phyloP scores from a whole-genome alignment of 2,329 filamentous ascomycete species.

The Fusarium sarcochroum region DNA sequence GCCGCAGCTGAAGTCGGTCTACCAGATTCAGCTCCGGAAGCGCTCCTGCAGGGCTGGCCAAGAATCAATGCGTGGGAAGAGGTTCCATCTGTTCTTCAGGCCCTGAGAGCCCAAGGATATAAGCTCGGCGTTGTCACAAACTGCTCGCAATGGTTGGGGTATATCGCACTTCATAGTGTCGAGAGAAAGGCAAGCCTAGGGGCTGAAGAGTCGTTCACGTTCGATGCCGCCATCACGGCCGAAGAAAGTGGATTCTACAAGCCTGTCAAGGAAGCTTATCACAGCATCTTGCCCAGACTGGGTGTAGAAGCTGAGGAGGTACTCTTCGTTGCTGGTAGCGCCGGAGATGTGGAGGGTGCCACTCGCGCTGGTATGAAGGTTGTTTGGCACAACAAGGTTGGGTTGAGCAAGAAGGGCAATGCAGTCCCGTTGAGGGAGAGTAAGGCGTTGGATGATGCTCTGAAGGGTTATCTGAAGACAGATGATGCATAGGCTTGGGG shows the following conservation, averaged over 20 bases:
- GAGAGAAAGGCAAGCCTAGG: conserved; percentile 21
- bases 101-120: conserved; percentile 48
- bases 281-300: conserved; percentile 48
- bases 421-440: conserved; percentile 25
- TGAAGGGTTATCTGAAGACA: not conserved
- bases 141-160: conserved; percentile 53
- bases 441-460: conserved; percentile 5
- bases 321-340: conserved; percentile 57
- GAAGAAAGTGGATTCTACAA: conserved; percentile 59
- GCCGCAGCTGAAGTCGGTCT: conserved; percentile 51
- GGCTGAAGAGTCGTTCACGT: conserved; percentile 36
- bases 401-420: conserved; percentile 47
- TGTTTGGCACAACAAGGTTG: conserved; percentile 56
- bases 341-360: conserved; percentile 57
- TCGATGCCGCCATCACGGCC: conserved; percentile 55
- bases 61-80: conserved; percentile 49
- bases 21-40: conserved; percentile 46
- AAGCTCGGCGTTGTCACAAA: conserved; percentile 57
- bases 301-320: conserved; percentile 47
- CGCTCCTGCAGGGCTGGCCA: conserved; percentile 49
- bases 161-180: conserved; percentile 31
- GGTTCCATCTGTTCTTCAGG: conserved; percentile 29
- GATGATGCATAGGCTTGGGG: not conserved
- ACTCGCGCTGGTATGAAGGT: conserved; percentile 56
- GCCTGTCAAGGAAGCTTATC: conserved; percentile 53